A percentile compares a stretch with the other conserved stretches of the same genome.
These are phyloP conservation scores for Terana coerulea DNA, from an alignment of 768 basidiomycete species.

Conservation along the genomic window DNA sequence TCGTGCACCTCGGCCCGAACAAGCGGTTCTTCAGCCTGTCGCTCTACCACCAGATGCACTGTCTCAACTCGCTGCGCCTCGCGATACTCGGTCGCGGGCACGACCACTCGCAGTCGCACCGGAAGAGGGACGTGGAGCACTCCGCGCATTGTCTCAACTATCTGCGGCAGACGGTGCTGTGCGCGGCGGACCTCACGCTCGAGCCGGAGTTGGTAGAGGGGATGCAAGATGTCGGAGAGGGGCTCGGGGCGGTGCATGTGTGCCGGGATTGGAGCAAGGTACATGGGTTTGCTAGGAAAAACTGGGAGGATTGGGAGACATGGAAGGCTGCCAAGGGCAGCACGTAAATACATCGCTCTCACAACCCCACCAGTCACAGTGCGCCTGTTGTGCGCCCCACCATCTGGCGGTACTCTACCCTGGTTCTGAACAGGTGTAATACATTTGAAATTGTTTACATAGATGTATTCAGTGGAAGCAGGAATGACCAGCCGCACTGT, in stretches of 20 bases:
- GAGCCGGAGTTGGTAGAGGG: conserved; percentile 25
- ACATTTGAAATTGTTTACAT: too few species aligned
- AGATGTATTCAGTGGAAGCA: too few species aligned
- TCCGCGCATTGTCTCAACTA: conserved; percentile 31
- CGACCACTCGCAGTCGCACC: not conserved
- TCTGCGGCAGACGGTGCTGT: conserved; percentile 29
- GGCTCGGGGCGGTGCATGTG: conserved; percentile 24
- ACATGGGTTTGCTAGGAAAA: conserved; percentile 21
- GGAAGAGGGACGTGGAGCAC: conserved; percentile 17
- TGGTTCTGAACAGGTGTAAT: too few species aligned
- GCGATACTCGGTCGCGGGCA: conserved; percentile 17
- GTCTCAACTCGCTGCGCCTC: conserved; percentile 25
- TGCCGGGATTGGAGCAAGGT: conserved; percentile 29
- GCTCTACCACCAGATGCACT: conserved; percentile 34
- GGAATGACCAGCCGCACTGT: too few species aligned
- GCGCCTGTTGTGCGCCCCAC: too few species aligned
- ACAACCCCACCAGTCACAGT: too few species aligned
- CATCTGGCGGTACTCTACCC: too few species aligned
- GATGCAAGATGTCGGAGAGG: conserved; percentile 19
- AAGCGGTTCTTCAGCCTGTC: conserved; percentile 25
- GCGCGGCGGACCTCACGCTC: conserved; percentile 29
- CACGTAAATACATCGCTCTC: too few species aligned
- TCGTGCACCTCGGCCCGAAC: conserved; percentile 24
- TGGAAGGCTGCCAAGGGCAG: too few species aligned
- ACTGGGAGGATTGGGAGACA: conserved; percentile 14